Conservation (phyloP, 495 filamentous ascomycete species). For the Talaromyces thailandensis region DNA sequence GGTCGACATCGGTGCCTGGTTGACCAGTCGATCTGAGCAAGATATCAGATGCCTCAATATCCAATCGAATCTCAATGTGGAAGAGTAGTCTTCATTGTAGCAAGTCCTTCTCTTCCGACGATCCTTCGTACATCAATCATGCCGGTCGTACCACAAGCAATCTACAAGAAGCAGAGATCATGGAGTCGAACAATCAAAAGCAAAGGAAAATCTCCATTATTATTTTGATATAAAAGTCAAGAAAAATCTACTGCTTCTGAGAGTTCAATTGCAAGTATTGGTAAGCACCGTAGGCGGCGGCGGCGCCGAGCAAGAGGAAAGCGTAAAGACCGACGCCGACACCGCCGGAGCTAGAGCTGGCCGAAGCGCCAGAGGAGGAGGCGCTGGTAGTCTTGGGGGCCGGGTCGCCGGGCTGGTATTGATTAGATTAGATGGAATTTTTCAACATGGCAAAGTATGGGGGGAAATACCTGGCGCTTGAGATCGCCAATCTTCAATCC, state of each 20-base stretch:
- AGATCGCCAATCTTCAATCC: conserved; percentile 69
- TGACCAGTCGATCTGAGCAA: not conserved
- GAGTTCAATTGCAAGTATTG: conserved; percentile 61
- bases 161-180: too few relatives aligned
- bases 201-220: not conserved
- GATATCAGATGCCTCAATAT: too few relatives aligned
- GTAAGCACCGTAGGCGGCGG: conserved; percentile 73
- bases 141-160: not conserved
- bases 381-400: conserved; percentile 45
- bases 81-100: too few relatives aligned
- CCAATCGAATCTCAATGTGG: too few relatives aligned
- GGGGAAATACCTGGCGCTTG: conserved; percentile 70
- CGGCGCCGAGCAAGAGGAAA: conserved; percentile 67
- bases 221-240: not conserved
- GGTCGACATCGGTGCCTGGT: not conserved
- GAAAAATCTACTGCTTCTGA: conserved; percentile 8
- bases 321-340: conserved; percentile 77
- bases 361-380: conserved; percentile 39
- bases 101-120: not conserved
- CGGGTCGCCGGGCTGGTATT: conserved; percentile 72
- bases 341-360: conserved; percentile 21
- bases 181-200: not conserved
- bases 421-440: too few relatives aligned
- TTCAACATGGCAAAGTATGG: too few relatives aligned
- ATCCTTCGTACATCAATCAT: not conserved